phyloP scores from a whole-genome alignment of 371 early-diverging fungal genomes.

The Apophysomyces trapeziformis region DNA sequence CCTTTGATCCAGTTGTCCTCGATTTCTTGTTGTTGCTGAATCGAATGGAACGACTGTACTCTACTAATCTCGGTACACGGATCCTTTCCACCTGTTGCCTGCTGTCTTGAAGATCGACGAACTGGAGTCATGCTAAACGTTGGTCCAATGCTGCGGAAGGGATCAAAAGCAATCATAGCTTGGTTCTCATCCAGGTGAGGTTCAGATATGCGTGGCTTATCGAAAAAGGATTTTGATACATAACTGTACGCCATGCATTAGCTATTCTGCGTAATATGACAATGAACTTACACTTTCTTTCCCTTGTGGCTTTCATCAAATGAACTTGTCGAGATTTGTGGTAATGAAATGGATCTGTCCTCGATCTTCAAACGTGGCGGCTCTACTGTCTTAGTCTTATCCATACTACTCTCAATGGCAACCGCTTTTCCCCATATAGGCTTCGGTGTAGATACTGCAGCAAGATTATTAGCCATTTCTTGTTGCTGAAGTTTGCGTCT shows the following conservation, averaged over 20 bases:
- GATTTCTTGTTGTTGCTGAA: conserved; percentile 47
- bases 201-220: neutral
- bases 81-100: neutral
- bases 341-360: neutral
- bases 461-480: conserved; percentile 23
- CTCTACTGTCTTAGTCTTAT: neutral
- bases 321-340: neutral
- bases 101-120: conserved; percentile 18
- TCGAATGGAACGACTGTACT: conserved; percentile 38
- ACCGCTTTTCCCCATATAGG: conserved; percentile 46
- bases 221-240: conserved; percentile 9
- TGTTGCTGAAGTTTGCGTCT: conserved; percentile 39
- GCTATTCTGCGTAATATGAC: neutral
- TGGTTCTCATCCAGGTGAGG: neutral
- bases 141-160: conserved; percentile 27
- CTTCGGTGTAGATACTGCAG: conserved; percentile 26
- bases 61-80: neutral
- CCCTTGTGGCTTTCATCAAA: conserved; percentile 27
- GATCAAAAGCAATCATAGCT: conserved; percentile 25
- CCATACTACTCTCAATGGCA: neutral
- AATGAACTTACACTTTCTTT: conserved; percentile 40
- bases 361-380: neutral
- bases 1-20: conserved; percentile 45
- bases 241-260: conserved; percentile 20
- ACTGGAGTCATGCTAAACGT: conserved; percentile 33